A percentile compares a stretch with the other conserved stretches of the same genome.
These are phyloP conservation scores for Scedosporium apiospermum DNA, from an alignment of 2,329 filamentous ascomycete genomes.

Conservation along the genomic window DNA sequence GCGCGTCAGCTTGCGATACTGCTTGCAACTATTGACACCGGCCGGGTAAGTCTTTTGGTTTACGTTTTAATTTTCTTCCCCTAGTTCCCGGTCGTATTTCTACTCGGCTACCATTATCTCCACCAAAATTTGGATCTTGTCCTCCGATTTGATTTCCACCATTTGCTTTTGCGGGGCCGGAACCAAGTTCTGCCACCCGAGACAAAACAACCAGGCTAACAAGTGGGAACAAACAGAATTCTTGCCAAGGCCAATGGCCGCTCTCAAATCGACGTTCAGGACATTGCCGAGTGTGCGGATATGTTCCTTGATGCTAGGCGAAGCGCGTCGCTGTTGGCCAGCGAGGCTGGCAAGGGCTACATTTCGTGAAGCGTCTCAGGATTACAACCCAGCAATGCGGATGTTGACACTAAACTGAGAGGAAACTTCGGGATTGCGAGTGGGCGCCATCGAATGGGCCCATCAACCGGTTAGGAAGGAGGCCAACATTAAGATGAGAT, in stretches of 20 bases:
- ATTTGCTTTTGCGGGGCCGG: not conserved
- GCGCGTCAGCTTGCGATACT: conserved; percentile 84
- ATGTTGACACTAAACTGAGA: not conserved
- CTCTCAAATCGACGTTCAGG: conserved; percentile 65
- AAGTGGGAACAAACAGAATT: conserved; percentile 45
- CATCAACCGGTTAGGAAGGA: no score
- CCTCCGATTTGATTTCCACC: not conserved
- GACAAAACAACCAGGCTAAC: not conserved
- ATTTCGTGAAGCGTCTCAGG: conserved; percentile 37
- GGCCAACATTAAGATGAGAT: no score
- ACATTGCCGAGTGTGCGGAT: conserved; percentile 74
- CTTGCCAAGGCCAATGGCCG: conserved; percentile 77
- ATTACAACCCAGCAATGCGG: not conserved
- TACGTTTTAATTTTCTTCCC: conserved; percentile 6
- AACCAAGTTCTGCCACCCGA: not conserved
- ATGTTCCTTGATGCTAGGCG: conserved; percentile 75
- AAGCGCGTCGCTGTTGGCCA: conserved; percentile 59
- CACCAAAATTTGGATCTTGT: not conserved
- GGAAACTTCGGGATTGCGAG: no score
- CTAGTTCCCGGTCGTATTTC: not conserved
- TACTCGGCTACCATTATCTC: conserved; percentile 4
- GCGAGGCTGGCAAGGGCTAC: conserved; percentile 55
- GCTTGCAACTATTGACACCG: conserved; percentile 81
- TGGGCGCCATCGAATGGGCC: no score
- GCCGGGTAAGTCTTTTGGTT: conserved; percentile 48